Evolutionary conservation across 1,139 yeast genomes (phyloP).

Genomic region (Debaryomycetaceae sp.): DNA sequence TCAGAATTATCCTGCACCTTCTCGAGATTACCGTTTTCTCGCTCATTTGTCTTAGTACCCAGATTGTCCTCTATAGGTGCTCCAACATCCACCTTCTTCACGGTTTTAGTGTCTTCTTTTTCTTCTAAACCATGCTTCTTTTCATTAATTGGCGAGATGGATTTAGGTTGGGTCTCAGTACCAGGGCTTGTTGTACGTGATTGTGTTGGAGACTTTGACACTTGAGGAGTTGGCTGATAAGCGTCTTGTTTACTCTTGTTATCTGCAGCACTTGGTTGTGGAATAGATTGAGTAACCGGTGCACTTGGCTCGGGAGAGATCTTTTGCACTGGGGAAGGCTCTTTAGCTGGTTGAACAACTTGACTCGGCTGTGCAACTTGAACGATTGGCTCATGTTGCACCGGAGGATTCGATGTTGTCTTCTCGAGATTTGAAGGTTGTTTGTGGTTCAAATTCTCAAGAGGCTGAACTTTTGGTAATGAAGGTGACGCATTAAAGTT

Average conservation of each 20-base stretch:
- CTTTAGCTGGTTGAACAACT: not conserved
- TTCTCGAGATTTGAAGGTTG: not conserved
- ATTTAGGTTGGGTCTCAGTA: not conserved
- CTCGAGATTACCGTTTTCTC: not conserved
- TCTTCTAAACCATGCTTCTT: slow-evolving; percentile 39
- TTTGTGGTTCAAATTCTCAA: not conserved
- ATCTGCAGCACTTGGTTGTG: not conserved
- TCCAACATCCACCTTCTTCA: slow-evolving; percentile 9
- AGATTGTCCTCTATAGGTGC: slow-evolving; percentile 11
- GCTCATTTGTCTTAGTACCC: slow-evolving; percentile 2
- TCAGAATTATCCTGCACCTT: slow-evolving; percentile 5
- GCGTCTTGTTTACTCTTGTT: not conserved
- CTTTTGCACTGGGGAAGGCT: slow-evolving; percentile 4
- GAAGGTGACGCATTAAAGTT: not conserved
- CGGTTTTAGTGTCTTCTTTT: slow-evolving; percentile 20
- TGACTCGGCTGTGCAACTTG: slow-evolving; percentile 7
- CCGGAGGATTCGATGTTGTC: not conserved
- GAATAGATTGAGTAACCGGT: not conserved
- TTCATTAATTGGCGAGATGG: not conserved
- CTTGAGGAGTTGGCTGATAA: not conserved
- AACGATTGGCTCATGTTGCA: not conserved
- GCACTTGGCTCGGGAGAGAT: not conserved
- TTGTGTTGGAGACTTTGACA: not conserved
- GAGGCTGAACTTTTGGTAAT: not conserved
- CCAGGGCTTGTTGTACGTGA: slow-evolving; percentile 1